Conservation (phyloP, 2,329 filamentous ascomycete genomes). For the Paecilomyces sp. region DNA sequence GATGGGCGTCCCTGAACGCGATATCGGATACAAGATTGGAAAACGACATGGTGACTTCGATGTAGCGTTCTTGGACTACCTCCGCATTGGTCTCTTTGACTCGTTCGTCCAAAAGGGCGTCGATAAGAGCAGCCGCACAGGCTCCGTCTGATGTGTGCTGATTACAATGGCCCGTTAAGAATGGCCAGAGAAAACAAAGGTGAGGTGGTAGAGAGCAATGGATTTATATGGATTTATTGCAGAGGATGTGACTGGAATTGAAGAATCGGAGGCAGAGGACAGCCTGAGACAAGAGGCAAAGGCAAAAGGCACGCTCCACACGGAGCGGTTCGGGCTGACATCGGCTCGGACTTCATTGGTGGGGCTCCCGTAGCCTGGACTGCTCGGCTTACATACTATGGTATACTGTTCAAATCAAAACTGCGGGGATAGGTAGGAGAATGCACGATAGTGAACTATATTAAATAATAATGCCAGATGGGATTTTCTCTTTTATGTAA, state of each 20-base stretch:
- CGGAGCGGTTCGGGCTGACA: not conserved
- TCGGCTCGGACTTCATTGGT: not conserved
- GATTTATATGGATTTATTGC: no score
- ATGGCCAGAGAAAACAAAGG: no score
- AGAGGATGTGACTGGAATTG: not conserved
- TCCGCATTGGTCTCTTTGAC: not conserved
- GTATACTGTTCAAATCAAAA: no score
- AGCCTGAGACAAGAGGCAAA: not conserved
- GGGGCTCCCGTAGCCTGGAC: not conserved
- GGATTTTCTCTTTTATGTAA: no score
- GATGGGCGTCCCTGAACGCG: constrained; percentile 35
- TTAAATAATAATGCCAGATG: no score
- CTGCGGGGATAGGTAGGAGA: no score
- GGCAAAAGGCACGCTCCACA: not conserved
- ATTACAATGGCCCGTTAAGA: no score
- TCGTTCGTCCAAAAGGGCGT: not conserved
- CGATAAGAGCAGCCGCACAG: not conserved
- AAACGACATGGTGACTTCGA: constrained; percentile 37
- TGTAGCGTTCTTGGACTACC: not conserved
- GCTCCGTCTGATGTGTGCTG: no score
- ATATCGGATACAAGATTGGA: constrained; percentile 45
- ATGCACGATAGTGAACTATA: no score
- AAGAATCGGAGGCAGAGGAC: not conserved
- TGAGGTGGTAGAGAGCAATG: not conserved
- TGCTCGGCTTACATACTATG: no score